A percentile compares a stretch with the other conserved stretches of the same genome.
These are phyloP conservation scores for Pichia sp. DNA, from an alignment of 1,139 yeast genomes.

Conservation along the genomic window DNA sequence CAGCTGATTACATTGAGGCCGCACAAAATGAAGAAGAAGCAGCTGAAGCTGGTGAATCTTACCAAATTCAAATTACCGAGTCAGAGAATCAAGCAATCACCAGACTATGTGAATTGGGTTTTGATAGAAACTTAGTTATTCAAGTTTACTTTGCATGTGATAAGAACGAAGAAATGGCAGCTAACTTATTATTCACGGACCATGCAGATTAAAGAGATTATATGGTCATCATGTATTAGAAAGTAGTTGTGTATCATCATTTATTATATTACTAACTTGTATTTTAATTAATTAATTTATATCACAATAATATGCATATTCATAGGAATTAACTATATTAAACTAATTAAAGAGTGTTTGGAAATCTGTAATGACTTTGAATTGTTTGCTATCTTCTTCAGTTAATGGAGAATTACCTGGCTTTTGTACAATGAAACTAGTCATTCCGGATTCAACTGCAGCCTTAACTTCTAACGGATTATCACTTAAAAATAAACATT, in stretches of 20 bases:
- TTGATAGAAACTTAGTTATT: conserved; percentile 77
- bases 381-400: conserved; percentile 27
- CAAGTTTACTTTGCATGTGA: conserved; percentile 98
- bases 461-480: conserved; percentile 64
- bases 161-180: conserved; percentile 94
- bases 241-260: not conserved
- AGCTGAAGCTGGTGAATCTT: conserved; percentile 35
- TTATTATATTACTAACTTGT: not conserved
- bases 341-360: conserved; percentile 6
- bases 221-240: not conserved
- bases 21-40: conserved; percentile 36
- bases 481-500: conserved; percentile 68
- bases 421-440: conserved; percentile 53
- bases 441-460: conserved; percentile 61
- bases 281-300: not conserved
- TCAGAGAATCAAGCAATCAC: conserved; percentile 85
- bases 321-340: not conserved
- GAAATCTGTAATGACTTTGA: conserved; percentile 24
- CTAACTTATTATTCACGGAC: conserved; percentile 70
- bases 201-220: conserved; percentile 24
- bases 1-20: conserved; percentile 27
- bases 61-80: conserved; percentile 58
- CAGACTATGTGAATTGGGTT: conserved; percentile 87
- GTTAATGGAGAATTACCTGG: conserved; percentile 66
- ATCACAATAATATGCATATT: not conserved